A percentile compares a stretch with the other conserved stretches of the same genome.
Conservation (phyloP, 805 yeast species). For the Ogataea pilisensis region DNA sequence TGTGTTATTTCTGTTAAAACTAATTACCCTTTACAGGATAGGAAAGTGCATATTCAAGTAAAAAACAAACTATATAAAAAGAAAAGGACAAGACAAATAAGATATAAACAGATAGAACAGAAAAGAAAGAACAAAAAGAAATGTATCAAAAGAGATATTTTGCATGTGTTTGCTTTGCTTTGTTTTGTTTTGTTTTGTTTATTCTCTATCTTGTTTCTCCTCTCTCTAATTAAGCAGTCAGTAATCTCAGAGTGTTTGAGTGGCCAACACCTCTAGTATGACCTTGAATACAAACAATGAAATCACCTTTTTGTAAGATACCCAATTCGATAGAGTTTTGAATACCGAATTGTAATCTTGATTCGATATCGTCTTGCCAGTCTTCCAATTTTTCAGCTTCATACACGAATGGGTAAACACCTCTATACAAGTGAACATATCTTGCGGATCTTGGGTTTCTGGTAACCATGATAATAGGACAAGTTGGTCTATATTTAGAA, state of each 20-base stretch:
- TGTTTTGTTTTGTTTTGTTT: background rate
- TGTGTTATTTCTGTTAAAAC: too few relatives aligned
- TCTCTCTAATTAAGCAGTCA: conserved; percentile 50
- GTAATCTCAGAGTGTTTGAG: conserved; percentile 95
- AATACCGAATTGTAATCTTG: conserved; percentile 90
- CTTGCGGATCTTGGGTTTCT: conserved; percentile 93
- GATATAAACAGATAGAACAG: too few relatives aligned
- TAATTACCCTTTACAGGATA: too few relatives aligned
- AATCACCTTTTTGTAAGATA: conserved; percentile 80
- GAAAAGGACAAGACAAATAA: too few relatives aligned
- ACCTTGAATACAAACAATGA: conserved; percentile 94
- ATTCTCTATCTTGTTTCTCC: background rate
- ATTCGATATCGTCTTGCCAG: conserved; percentile 97
- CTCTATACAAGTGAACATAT: conserved; percentile 94
- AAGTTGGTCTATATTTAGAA: conserved; percentile 95
- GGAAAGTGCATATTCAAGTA: too few relatives aligned
- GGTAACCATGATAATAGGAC: conserved; percentile 97
- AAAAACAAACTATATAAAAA: too few relatives aligned
- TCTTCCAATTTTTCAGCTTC: conserved; percentile 57
- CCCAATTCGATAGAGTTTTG: conserved; percentile 84
- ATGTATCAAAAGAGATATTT: too few relatives aligned
- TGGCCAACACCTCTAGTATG: conserved; percentile 98
- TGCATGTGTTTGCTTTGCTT: background rate
- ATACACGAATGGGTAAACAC: conserved; percentile 96
- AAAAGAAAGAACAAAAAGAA: too few relatives aligned